Percentiles rank a stretch among this genome's conserved stretches.
phyloP scores from a whole-genome alignment of 768 basidiomycete species.

The Mrakia gelida region DNA sequence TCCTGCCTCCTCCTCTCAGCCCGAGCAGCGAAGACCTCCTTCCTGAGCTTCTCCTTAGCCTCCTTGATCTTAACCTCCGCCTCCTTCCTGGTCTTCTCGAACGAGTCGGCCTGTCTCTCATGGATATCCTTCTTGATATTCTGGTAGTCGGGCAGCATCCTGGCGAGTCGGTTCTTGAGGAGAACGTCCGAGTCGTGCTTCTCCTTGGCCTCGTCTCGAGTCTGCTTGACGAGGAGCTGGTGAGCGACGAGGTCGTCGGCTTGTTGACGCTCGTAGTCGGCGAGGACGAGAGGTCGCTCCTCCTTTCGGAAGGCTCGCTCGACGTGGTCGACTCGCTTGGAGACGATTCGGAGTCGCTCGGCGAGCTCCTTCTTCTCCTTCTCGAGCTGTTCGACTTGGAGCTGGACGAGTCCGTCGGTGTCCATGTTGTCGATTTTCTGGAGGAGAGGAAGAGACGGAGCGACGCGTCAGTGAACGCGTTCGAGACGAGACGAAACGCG shows the following conservation, averaged over 20 bases:
- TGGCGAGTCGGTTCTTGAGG: slow-evolving; percentile 66
- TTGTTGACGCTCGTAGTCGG: slow-evolving; percentile 86
- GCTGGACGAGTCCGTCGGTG: slow-evolving; percentile 76
- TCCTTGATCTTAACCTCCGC: slow-evolving; percentile 70
- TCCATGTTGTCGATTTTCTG: slow-evolving; percentile 79
- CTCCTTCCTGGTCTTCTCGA: slow-evolving; percentile 54
- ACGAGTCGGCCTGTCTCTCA: slow-evolving; percentile 61
- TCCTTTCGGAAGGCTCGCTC: slow-evolving; percentile 94
- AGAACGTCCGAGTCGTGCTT: slow-evolving; percentile 64
- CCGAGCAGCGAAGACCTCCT: slow-evolving; percentile 51
- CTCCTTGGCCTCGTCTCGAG: slow-evolving; percentile 55
- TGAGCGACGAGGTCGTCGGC: slow-evolving; percentile 67
- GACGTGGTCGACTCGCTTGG: slow-evolving; percentile 89
- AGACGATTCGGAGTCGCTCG: slow-evolving; percentile 71
- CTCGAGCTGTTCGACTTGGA: slow-evolving; percentile 92
- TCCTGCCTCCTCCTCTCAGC: slow-evolving; percentile 39
- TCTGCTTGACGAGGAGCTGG: slow-evolving; percentile 57
- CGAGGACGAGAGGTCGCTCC: slow-evolving; percentile 73
- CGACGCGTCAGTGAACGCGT: neutral
- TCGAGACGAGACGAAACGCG: neutral
- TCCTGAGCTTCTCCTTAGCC: slow-evolving; percentile 72
- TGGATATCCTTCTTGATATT: slow-evolving; percentile 55
- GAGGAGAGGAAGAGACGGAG: neutral
- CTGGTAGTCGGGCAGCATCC: slow-evolving; percentile 69
- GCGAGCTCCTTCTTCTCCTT: slow-evolving; percentile 88